Conservation (phyloP, 805 yeast genomes). For the Priceomyces fermenticarens region DNA sequence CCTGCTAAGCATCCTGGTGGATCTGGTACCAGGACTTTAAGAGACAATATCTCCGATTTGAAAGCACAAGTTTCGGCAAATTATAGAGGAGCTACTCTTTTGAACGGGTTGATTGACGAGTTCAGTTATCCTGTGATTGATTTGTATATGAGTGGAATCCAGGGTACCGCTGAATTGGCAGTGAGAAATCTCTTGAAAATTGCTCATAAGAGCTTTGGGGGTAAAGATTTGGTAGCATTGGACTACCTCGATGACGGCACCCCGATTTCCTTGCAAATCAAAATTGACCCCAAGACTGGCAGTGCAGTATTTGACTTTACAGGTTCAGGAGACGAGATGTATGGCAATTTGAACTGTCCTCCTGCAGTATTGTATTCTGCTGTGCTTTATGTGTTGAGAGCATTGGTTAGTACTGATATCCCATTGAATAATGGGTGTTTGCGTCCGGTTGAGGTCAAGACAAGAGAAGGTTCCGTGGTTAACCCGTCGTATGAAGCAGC, state of each 20-base stretch:
- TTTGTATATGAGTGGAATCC: conserved; percentile 25
- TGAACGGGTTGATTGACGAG: conserved; percentile 57
- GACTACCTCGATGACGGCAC: conserved; percentile 81
- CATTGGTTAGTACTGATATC: conserved; percentile 76
- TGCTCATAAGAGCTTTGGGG: conserved; percentile 32
- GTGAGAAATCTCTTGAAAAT: conserved; percentile 19
- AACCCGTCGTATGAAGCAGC: conserved; percentile 81
- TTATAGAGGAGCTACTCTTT: conserved; percentile 69
- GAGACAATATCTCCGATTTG: conserved; percentile 67
- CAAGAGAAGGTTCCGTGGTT: conserved; percentile 35
- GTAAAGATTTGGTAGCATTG: conserved; percentile 39
- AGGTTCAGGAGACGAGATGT: conserved; percentile 77
- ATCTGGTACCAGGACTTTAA: conserved; percentile 76
- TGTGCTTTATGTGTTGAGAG: conserved; percentile 74
- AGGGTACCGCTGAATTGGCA: conserved; percentile 21
- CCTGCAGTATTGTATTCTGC: conserved; percentile 83
- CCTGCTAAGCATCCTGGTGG: conserved; percentile 80
- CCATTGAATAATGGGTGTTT: conserved; percentile 91
- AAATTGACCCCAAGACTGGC: conserved; percentile 42
- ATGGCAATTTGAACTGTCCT: conserved; percentile 88
- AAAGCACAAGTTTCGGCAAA: conserved; percentile 68
- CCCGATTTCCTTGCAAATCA: conserved; percentile 49
- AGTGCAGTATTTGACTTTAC: conserved; percentile 71
- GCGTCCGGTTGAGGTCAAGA: conserved; percentile 60
- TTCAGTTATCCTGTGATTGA: conserved; percentile 42